Base-by-base conservation (phyloP, 2,329 filamentous ascomycete species). In the Penicillium sumatraense region DNA sequence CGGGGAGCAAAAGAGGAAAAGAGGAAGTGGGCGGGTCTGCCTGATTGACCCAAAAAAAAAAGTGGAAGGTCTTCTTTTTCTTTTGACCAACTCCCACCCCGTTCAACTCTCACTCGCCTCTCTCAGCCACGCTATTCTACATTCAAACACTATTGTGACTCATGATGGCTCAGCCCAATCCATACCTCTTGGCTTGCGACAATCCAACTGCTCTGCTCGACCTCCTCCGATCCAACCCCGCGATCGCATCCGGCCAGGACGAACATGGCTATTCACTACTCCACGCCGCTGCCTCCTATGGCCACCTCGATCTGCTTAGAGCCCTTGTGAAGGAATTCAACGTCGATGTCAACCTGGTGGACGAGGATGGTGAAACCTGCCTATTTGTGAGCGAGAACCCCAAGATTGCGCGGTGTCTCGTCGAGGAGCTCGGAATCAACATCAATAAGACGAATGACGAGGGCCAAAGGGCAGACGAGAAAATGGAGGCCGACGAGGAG, bases 321-420 rank as follows among this genome's bases (percentile, higher is more conserved):
- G 75, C 85, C 0, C 83, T 99, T 5, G 81, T 96, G 24, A 80
- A 80, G 44, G 90, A 93, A 29, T 91, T 93, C 75, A 77, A 86
- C 11, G 93, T 93, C 21, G 80, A 93, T 57, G 84, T 92, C 45
- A 88, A 97, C 71, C 79, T 97, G 49, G 85, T 84, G 62, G 95
- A 99, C 70, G 91, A 96, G 72, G 95, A 99, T 72, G 85, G 87
- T 53, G 95, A 99, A 76, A 97, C 93, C 1, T 89, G 93, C n/a
- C 80, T 99, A 4, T 99, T 96, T 69, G 91, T 92, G n/a, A 86
- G 88, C 24, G 95, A 99, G 75, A 90, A 86, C 0, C 80, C 89
- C 46, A 87, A 90, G 3, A 88, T 91, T 40, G 93, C 93, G 18
- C 85, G 85, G 65, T 84, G 88, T 49, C 80, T 99, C 7, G 84